Evolutionary conservation across 306 rosid species (phyloP).

Genomic region (Geum urbanum): DNA sequence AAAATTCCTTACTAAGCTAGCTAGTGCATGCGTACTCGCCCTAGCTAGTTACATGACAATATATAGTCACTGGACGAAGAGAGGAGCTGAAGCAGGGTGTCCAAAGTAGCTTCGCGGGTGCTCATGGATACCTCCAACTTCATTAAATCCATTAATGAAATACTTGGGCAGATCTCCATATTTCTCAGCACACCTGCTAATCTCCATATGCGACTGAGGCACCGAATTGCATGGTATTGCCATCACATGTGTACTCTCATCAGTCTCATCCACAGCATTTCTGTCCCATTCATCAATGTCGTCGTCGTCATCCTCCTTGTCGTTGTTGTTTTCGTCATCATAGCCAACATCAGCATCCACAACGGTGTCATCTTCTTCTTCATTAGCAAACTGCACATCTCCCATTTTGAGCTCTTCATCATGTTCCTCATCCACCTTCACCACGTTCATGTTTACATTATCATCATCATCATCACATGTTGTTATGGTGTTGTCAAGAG

Average conservation of each 20-base stretch:
- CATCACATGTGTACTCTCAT: neutral
- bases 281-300: neutral
- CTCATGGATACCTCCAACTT: slow-evolving; percentile 2
- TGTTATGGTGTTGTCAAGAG: neutral
- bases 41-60: slow-evolving; percentile 13
- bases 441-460: too few species aligned
- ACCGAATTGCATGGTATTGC: neutral
- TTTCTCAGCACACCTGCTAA: neutral
- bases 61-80: slow-evolving; percentile 32
- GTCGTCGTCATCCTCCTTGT: neutral
- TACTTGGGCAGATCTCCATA: neutral
- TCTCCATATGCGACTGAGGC: neutral
- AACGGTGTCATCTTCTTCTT: neutral
- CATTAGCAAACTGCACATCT: slow-evolving; percentile 9
- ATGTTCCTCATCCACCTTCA: neutral
- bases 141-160: neutral
- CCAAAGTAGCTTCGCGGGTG: slow-evolving; percentile 13
- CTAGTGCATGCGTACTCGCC: too few species aligned
- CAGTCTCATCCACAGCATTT: neutral
- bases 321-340: neutral
- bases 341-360: neutral
- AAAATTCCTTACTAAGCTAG: neutral
- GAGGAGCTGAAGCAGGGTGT: slow-evolving; percentile 34
- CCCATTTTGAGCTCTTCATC: slow-evolving; percentile 7
- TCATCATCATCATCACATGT: slow-evolving; percentile 7